phyloP scores from a whole-genome alignment of 2,329 filamentous ascomycete genomes.

The Colletotrichum navitas region DNA sequence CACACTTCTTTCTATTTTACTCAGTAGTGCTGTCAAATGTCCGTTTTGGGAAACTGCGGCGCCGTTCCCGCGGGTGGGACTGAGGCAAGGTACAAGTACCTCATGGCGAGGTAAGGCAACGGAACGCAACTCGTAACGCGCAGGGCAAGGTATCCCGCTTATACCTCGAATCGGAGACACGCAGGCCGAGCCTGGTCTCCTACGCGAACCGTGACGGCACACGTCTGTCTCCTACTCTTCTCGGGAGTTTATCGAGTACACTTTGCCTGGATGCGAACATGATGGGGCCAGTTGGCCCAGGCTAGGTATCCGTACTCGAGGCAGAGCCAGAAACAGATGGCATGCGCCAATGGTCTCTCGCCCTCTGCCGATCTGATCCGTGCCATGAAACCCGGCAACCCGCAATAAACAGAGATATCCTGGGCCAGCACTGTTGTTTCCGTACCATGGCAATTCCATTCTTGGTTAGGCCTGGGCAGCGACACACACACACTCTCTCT shows the following conservation, averaged over 20 bases:
- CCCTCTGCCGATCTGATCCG: slow-evolving; percentile 27
- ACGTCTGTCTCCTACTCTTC: slow-evolving; percentile 11
- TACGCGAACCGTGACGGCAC: slow-evolving; percentile 41
- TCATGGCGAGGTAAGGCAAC: not conserved
- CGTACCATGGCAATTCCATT: slow-evolving; percentile 25
- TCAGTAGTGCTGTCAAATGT: slow-evolving; percentile 27
- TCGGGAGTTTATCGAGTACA: not conserved
- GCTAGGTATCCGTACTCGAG: slow-evolving; percentile 5
- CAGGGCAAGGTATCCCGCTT: slow-evolving; percentile 7
- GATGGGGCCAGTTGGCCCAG: slow-evolving; percentile 16
- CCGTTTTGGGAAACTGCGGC: slow-evolving; percentile 36
- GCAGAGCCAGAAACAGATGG: slow-evolving; percentile 38
- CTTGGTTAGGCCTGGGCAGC: slow-evolving; percentile 24
- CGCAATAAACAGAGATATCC: slow-evolving; percentile 28
- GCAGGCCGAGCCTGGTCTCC: slow-evolving; percentile 35
- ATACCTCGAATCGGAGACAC: slow-evolving; percentile 26
- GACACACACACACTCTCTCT: not conserved
- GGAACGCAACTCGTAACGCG: slow-evolving; percentile 16
- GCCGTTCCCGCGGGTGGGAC: slow-evolving; percentile 35
- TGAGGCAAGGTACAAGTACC: slow-evolving; percentile 8
- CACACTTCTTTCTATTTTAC: slow-evolving; percentile 21
- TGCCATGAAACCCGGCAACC: slow-evolving; percentile 40
- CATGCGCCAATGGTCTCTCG: slow-evolving; percentile 35
- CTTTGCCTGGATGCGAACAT: slow-evolving; percentile 23
- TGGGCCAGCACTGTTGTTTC: slow-evolving; percentile 18